Evolutionary conservation across 495 filamentous ascomycete species (phyloP).

Genomic region (Tuber indicum): DNA sequence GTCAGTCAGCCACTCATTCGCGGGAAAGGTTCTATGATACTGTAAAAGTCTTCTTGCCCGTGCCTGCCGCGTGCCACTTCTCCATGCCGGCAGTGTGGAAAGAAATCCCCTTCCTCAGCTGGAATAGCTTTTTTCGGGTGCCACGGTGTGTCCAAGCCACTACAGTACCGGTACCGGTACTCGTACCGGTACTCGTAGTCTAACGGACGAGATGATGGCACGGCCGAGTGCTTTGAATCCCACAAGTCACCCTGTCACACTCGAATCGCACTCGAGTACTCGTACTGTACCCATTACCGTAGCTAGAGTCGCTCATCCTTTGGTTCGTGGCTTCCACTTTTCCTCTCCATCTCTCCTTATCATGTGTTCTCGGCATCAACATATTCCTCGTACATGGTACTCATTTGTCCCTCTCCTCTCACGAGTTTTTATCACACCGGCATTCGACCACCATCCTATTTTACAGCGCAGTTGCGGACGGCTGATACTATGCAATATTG

Average conservation of each 20-base stretch:
- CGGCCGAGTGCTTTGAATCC: not conserved
- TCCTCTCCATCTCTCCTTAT: not conserved
- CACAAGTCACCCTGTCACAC: not conserved
- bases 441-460: not conserved
- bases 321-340: not conserved
- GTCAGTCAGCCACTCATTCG: constrained; percentile 1
- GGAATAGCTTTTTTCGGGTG: not conserved
- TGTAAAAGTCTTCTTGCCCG: constrained; percentile 31
- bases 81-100: not conserved
- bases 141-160: not conserved
- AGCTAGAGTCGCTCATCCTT: not conserved
- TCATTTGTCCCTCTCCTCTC: not conserved
- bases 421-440: not conserved
- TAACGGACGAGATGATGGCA: not conserved
- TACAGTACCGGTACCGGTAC: too few relatives aligned
- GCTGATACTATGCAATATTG: not conserved
- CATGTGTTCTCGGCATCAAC: not conserved
- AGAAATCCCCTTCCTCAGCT: constrained; percentile 5
- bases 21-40: constrained; percentile 37
- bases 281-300: not conserved
- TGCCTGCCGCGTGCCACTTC: constrained; percentile 21
- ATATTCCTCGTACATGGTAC: not conserved
- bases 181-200: too few relatives aligned
- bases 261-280: not conserved
- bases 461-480: not conserved